phyloP scores from a whole-genome alignment of 495 filamentous ascomycete genomes.

The Xylaria telfairii region DNA sequence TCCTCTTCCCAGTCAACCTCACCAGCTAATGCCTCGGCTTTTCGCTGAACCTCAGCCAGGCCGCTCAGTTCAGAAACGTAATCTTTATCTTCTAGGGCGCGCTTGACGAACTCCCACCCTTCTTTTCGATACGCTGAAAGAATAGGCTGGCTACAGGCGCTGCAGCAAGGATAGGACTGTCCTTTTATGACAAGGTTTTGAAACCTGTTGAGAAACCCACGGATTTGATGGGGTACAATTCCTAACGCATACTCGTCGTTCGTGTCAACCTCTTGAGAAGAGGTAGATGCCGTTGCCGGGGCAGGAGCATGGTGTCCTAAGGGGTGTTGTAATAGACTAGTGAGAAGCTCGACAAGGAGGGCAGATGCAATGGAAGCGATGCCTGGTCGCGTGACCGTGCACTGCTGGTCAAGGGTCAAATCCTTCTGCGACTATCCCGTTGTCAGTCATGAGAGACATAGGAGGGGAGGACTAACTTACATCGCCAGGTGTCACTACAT shows the following conservation, averaged over 20 bases:
- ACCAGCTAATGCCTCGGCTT: conserved; percentile 64
- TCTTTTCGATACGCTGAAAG: conserved; percentile 71
- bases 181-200: conserved; percentile 84
- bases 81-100: conserved; percentile 79
- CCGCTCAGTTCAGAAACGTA: conserved; percentile 93
- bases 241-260: conserved; percentile 75
- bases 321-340: conserved; percentile 88
- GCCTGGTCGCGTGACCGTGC: conserved; percentile 93
- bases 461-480: conserved; percentile 60
- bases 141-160: conserved; percentile 84
- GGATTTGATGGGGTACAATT: conserved; percentile 88
- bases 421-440: conserved; percentile 81
- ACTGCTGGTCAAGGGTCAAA: conserved; percentile 95
- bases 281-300: conserved; percentile 41
- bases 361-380: conserved; percentile 91
- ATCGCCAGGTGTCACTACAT: conserved; percentile 93
- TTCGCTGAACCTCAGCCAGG: conserved; percentile 86
- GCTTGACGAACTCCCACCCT: conserved; percentile 89
- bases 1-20: conserved; percentile 57
- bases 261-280: conserved; percentile 60
- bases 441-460: conserved; percentile 49
- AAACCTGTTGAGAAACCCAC: conserved; percentile 87
- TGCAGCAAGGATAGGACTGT: conserved; percentile 85
- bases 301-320: conserved; percentile 65
- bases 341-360: conserved; percentile 86